A percentile compares a stretch with the other conserved stretches of the same genome.
phyloP scores from a whole-genome alignment of 2,329 filamentous ascomycete species.

The Aspergillus sp. region DNA sequence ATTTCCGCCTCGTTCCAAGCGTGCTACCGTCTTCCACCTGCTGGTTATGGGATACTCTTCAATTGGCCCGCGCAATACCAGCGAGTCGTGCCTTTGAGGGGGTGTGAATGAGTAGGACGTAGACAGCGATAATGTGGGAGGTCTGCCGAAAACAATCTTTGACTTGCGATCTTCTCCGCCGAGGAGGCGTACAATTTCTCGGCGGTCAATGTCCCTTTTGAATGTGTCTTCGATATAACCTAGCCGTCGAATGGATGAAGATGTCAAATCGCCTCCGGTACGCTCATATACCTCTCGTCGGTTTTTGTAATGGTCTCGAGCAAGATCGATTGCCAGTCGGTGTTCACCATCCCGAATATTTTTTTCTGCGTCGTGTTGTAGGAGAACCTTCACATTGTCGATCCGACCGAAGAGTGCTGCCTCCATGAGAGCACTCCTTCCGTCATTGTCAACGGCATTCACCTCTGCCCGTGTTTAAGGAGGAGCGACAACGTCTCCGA shows the following conservation, averaged over 20 bases:
- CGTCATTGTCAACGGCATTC: slow-evolving; percentile 3
- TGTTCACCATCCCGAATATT: slow-evolving; percentile 3
- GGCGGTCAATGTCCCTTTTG: slow-evolving; percentile 6
- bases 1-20: slow-evolving; percentile 2
- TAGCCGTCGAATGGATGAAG: background rate
- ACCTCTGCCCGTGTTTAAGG: slow-evolving; percentile 6
- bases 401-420: slow-evolving; percentile 6
- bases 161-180: slow-evolving; percentile 2
- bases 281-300: background rate
- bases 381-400: slow-evolving; percentile 12
- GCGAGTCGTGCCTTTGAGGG: background rate
- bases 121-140: slow-evolving; percentile 4
- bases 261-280: background rate
- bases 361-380: slow-evolving; percentile 4
- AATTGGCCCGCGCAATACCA: background rate
- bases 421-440: slow-evolving; percentile 11
- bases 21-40: slow-evolving; percentile 4
- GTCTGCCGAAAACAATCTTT: slow-evolving; percentile 6
- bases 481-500: slow-evolving; percentile 9
- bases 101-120: background rate
- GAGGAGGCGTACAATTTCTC: slow-evolving; percentile 8
- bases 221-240: slow-evolving; percentile 7
- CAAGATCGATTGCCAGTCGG: slow-evolving; percentile 7
- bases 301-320: background rate
- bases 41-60: slow-evolving; percentile 4